Evolutionary conservation across 1,284 basidiomycete genomes (phyloP), one percentile per base, ranked within the genome.

Genomic region (Ceratobasidium sp.): DNA sequence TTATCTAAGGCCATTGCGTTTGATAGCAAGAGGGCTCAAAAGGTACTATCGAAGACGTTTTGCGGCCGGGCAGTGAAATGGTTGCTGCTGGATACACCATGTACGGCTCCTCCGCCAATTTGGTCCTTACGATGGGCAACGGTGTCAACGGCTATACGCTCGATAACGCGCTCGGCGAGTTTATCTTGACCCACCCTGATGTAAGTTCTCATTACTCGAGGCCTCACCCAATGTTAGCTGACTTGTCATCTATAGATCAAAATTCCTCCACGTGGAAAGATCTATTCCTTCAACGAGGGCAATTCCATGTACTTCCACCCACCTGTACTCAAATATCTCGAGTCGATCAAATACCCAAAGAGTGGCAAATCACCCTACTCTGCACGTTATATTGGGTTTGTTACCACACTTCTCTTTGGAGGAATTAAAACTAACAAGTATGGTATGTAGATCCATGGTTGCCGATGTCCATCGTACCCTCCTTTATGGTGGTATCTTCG

Each of bases 281-380:
- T 99, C 77, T 99, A 99, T 83, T 98, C 95, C 19, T 96, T 98
- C 85, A 99, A 99, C 81, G 97, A 99, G 81, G 96, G 96, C 73
- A 99, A 99, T 82, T 87, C 93, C 64, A 83, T 90, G 83, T 95
- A 95, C 82, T 99, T 97, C 84, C 84, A 97, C 81, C 82, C 87
- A 59, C 93, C 93, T 14, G 90, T 93, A 62, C 81, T 82, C 73
- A 86, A 89, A 70, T 99, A 98, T 81, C 86, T 99, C 72, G 89
- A 97, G 73, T 92, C 89, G 74, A 93, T 99, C 86, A 99, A 99
- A 80, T 96, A 83, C 80, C 93, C 94, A 9, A 74, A 82, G 46
- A 78, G 84, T 59, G 88, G 87, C 62, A 90, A 90, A 77, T 78
- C 82, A 29, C 95, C 95, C 1, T 96, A 96, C 78, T 93, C 90